phyloP scores from a whole-genome alignment of 345 rosid genomes.

The Kernera saxatilis region DNA sequence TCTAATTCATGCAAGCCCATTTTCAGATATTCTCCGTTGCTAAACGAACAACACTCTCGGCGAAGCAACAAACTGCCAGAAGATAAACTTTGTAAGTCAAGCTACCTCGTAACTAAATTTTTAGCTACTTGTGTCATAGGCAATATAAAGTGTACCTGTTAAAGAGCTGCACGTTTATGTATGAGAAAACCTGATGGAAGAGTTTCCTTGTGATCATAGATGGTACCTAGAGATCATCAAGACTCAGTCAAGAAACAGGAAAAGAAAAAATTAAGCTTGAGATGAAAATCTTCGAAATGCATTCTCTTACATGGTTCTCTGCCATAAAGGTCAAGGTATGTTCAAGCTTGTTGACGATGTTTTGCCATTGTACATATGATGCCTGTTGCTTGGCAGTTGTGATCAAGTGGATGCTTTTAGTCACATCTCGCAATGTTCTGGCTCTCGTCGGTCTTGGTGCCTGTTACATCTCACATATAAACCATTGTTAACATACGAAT shows the following conservation, averaged over 20 bases:
- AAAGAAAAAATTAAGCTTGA: neutral
- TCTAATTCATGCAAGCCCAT: conserved; percentile 57
- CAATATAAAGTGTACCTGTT: conserved; percentile 46
- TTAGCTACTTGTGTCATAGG: neutral
- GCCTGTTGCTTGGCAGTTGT: conserved; percentile 49
- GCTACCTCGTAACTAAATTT: neutral
- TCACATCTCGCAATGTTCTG: conserved; percentile 40
- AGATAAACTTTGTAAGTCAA: conserved; percentile 12
- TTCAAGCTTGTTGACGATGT: conserved; percentile 48
- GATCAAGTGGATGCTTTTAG: conserved; percentile 37
- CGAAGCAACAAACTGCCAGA: conserved; percentile 56
- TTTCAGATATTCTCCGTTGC: conserved; percentile 67
- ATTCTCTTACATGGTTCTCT: conserved; percentile 44
- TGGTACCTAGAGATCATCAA: conserved; percentile 43
- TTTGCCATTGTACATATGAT: conserved; percentile 58
- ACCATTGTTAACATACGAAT: neutral
- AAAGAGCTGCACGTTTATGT: conserved; percentile 62
- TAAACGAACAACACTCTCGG: conserved; percentile 67
- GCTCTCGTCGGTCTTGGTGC: conserved; percentile 50
- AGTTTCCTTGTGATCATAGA: conserved; percentile 46
- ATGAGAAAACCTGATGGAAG: conserved; percentile 54
- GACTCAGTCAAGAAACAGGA: conserved; percentile 16
- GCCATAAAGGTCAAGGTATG: conserved; percentile 39
- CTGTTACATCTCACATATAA: conserved; percentile 28
- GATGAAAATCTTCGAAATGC: neutral